Evolutionary conservation across 2,329 filamentous ascomycete genomes (phyloP).

Genomic region (Claviceps lovelessii): DNA sequence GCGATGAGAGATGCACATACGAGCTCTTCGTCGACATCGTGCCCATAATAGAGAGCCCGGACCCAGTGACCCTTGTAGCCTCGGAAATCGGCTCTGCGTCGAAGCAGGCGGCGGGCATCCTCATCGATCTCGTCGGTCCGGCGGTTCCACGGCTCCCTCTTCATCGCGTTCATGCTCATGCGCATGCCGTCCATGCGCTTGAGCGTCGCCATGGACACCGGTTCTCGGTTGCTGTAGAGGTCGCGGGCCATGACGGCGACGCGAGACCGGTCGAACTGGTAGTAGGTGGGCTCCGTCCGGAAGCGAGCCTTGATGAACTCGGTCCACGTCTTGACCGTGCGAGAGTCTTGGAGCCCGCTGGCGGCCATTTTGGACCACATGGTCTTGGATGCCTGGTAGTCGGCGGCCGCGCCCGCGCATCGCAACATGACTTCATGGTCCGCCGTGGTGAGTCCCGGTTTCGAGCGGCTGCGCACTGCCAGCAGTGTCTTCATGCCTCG

Average conservation of each 20-base stretch:
- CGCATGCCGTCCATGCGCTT: constrained; percentile 18
- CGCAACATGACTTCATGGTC: constrained; percentile 33
- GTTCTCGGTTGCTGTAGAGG: constrained; percentile 14
- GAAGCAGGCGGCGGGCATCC: constrained; percentile 15
- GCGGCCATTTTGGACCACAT: constrained; percentile 22
- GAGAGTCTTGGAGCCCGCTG: constrained; percentile 14
- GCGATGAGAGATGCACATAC: constrained; percentile 28
- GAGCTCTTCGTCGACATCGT: constrained; percentile 23
- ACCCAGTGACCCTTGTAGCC: constrained; percentile 17
- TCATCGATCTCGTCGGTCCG: constrained; percentile 9
- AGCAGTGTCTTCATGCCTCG: constrained; percentile 21
- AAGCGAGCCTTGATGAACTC: constrained; percentile 36
- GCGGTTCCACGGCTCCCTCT: constrained; percentile 18
- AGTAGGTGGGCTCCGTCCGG: constrained; percentile 30
- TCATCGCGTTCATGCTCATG: constrained; percentile 15
- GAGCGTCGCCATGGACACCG: constrained; percentile 8
- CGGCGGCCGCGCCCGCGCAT: constrained; percentile 31
- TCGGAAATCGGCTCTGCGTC: constrained; percentile 12
- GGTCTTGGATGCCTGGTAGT: constrained; percentile 19
- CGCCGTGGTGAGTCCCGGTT: constrained; percentile 16
- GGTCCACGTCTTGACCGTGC: constrained; percentile 21
- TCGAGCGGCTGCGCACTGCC: constrained; percentile 16
- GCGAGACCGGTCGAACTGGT: constrained; percentile 28
- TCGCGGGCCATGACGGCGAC: constrained; percentile 27
- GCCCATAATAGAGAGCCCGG: constrained; percentile 12